Evolutionary conservation across 345 rosid species (phyloP).

Genomic region (Salix exigua): DNA sequence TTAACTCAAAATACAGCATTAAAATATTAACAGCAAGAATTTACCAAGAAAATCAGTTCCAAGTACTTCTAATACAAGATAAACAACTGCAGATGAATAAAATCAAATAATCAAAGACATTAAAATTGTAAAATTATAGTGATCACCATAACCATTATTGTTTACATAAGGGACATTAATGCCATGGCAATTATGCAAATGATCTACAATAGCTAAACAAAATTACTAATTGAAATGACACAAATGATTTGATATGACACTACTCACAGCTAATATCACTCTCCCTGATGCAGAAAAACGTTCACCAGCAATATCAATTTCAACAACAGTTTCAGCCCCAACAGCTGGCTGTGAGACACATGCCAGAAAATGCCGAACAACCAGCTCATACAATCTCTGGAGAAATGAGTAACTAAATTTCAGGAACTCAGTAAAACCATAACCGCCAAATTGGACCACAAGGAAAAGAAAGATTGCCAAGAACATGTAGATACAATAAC

Average conservation of each 20-base stretch:
- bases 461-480: background rate
- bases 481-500: background rate
- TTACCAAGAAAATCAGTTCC: too few relatives aligned
- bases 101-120: too few relatives aligned
- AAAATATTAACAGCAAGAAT: too few relatives aligned
- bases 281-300: constrained; percentile 83
- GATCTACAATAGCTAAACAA: background rate
- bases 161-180: too few relatives aligned
- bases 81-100: too few relatives aligned
- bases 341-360: constrained; percentile 97
- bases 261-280: constrained; percentile 79
- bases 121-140: too few relatives aligned
- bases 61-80: too few relatives aligned
- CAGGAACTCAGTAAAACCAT: background rate
- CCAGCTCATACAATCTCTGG: constrained; percentile 88
- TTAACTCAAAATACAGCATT: too few relatives aligned
- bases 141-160: too few relatives aligned
- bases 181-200: background rate
- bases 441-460: background rate
- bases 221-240: background rate
- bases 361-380: constrained; percentile 94
- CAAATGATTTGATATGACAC: constrained; percentile 7
- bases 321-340: constrained; percentile 95
- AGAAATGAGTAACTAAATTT: constrained; percentile 15
- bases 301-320: constrained; percentile 91